These are phyloP conservation scores for Calocybe gangraenosa DNA, from an alignment of 768 basidiomycete genomes.

Conservation along the genomic window DNA sequence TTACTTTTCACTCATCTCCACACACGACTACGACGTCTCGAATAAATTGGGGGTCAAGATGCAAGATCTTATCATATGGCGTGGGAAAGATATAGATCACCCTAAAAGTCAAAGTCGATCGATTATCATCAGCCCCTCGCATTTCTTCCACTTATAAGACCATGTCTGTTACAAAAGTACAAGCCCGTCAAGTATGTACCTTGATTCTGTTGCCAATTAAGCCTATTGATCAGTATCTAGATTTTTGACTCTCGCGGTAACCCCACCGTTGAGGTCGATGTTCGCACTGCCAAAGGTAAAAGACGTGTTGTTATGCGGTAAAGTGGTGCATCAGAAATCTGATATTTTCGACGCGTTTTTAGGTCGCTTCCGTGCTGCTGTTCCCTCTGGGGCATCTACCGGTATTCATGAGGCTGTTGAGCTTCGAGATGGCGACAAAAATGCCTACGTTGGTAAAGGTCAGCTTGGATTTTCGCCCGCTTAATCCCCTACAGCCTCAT, in stretches of 20 bases:
- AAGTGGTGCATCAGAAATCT: slow-evolving; percentile 6
- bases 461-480: slow-evolving; percentile 19
- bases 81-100: slow-evolving; percentile 35
- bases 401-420: slow-evolving; percentile 98
- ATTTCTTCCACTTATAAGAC: slow-evolving; percentile 29
- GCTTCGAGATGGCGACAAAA: slow-evolving; percentile 95
- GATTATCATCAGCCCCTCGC: slow-evolving; percentile 21
- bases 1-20: too few species aligned
- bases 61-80: too few species aligned
- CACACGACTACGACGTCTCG: too few species aligned
- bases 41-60: too few species aligned
- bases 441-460: slow-evolving; percentile 95
- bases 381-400: slow-evolving; percentile 98
- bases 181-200: slow-evolving; percentile 80
- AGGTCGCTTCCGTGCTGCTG: slow-evolving; percentile 93
- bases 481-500: slow-evolving; percentile 4
- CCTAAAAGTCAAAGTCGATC: slow-evolving; percentile 36
- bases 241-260: slow-evolving; percentile 99
- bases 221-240: slow-evolving; percentile 36
- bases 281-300: slow-evolving; percentile 86
- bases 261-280: slow-evolving; percentile 94
- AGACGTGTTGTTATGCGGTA: too few species aligned
- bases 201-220: slow-evolving; percentile 6
- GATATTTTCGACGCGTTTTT: slow-evolving; percentile 15
- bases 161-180: slow-evolving; percentile 92